These are phyloP conservation scores for Magnusiomyces sp. DNA, from an alignment of 1,139 yeast species.

Conservation along the genomic window DNA sequence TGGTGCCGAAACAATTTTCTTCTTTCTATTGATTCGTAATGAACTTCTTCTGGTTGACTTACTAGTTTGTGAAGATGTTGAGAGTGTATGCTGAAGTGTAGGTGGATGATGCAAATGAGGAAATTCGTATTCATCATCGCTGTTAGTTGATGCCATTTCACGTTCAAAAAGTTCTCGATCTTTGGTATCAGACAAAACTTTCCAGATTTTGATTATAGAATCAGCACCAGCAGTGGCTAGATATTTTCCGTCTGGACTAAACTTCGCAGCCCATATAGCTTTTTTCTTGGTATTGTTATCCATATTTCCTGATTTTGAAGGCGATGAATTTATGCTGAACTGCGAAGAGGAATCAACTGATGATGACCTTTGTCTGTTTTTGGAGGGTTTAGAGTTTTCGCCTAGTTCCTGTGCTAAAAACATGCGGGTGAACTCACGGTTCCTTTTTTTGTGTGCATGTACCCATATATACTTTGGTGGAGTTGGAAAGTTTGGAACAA, in stretches of 20 bases:
- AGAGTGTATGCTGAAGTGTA: background rate
- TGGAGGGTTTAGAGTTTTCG: background rate
- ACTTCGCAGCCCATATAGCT: slow-evolving; percentile 66
- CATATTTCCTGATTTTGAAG: background rate
- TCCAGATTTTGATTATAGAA: slow-evolving; percentile 61
- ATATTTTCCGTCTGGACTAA: slow-evolving; percentile 71
- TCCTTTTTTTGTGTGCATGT: slow-evolving; percentile 29
- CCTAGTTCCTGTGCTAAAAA: slow-evolving; percentile 77
- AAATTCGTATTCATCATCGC: slow-evolving; percentile 15
- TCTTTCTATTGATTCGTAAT: slow-evolving; percentile 16
- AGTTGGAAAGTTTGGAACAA: slow-evolving; percentile 25
- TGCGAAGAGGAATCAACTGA: background rate
- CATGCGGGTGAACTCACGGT: slow-evolving; percentile 42
- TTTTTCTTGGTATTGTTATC: slow-evolving; percentile 20
- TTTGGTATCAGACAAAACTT: slow-evolving; percentile 46
- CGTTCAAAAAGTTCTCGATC: slow-evolving; percentile 19
- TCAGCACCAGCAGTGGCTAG: slow-evolving; percentile 82
- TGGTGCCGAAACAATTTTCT: slow-evolving; percentile 47
- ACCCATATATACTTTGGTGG: slow-evolving; percentile 33
- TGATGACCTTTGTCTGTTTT: slow-evolving; percentile 4
- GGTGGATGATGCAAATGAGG: background rate
- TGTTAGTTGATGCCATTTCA: slow-evolving; percentile 5
- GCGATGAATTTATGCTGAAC: background rate
- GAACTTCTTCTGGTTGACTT: slow-evolving; percentile 5
- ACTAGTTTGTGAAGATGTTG: background rate